A percentile compares a stretch with the other conserved stretches of the same genome.
These are phyloP conservation scores for Solanum paucissectum DNA, from an alignment of 257 asterid genomes.

Conservation along the genomic window DNA sequence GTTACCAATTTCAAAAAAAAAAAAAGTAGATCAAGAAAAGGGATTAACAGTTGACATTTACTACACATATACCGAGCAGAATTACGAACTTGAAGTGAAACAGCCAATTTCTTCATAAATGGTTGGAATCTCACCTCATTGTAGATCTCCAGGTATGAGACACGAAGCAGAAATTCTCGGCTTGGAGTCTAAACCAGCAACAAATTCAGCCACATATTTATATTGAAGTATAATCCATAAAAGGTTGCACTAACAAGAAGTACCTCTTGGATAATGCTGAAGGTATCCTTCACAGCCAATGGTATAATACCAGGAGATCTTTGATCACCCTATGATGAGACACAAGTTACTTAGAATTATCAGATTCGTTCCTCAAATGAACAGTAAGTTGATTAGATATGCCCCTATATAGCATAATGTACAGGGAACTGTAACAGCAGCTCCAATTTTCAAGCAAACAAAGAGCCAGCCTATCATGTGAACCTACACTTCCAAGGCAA, in stretches of 20 bases:
- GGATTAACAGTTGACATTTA: background rate
- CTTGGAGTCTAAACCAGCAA: slow-evolving; percentile 76
- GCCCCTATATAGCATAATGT: background rate
- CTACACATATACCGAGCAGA: background rate
- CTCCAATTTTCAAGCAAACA: background rate
- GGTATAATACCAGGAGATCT: slow-evolving; percentile 99
- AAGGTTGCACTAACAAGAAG: slow-evolving; percentile 17
- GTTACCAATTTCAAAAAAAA: background rate
- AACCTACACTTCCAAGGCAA: background rate
- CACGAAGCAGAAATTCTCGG: slow-evolving; percentile 92
- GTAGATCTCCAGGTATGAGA: slow-evolving; percentile 96
- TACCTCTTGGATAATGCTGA: slow-evolving; percentile 99
- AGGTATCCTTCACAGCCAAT: slow-evolving; percentile 97
- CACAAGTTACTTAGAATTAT: background rate
- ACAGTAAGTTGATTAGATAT: background rate
- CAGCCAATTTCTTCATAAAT: background rate
- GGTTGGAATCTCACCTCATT: slow-evolving; percentile 63
- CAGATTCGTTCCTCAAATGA: background rate
- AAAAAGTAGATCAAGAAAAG: background rate
- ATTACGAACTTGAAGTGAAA: background rate
- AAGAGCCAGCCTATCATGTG: background rate
- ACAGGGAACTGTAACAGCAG: background rate
- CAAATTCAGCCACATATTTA: background rate
- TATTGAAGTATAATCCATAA: slow-evolving; percentile 9
- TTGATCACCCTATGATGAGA: slow-evolving; percentile 83